phyloP scores from a whole-genome alignment of 2,329 filamentous ascomycete species.

The Pyrenophora seminiperda region DNA sequence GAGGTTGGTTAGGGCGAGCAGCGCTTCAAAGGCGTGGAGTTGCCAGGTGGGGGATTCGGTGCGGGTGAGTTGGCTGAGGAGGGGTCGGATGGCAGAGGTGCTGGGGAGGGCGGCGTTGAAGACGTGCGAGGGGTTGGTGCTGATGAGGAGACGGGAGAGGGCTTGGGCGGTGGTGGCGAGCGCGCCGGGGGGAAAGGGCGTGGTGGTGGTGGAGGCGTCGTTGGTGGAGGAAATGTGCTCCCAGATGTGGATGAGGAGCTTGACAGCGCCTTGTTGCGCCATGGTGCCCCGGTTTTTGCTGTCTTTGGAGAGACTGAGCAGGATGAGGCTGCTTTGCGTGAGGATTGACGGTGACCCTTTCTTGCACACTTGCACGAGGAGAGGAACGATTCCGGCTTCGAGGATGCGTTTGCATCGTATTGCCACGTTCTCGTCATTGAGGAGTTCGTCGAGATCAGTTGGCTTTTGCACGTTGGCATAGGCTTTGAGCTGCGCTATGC shows the following conservation, averaged over 20 bases:
- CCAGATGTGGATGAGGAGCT: conserved; percentile 76
- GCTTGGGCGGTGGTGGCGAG: conserved; percentile 73
- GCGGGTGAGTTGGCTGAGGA: conserved; percentile 73
- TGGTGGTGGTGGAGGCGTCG: conserved; percentile 51
- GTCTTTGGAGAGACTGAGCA: conserved; percentile 78
- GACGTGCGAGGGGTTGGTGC: conserved; percentile 80
- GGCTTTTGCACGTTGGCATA: conserved; percentile 84
- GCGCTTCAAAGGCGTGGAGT: conserved; percentile 84
- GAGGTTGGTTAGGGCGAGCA: conserved; percentile 92
- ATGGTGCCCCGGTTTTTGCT: conserved; percentile 75
- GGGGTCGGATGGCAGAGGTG: conserved; percentile 79
- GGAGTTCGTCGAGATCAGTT: conserved; percentile 66
- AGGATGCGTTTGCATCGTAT: conserved; percentile 79
- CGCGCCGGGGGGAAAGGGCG: conserved; percentile 32
- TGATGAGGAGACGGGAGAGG: conserved; percentile 83
- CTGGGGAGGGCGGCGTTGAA: conserved; percentile 78
- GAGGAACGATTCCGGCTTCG: conserved; percentile 74
- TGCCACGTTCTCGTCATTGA: conserved; percentile 76
- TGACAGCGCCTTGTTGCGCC: conserved; percentile 92
- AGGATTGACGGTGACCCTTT: conserved; percentile 72
- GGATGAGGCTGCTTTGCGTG: conserved; percentile 73
- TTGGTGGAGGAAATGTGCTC: conserved; percentile 56
- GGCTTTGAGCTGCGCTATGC: conserved; percentile 87
- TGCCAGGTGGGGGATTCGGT: conserved; percentile 67
- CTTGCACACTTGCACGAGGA: conserved; percentile 77